Evolutionary conservation across 805 yeast species (phyloP).

Genomic region (Saccharomycopsis selenospora): DNA sequence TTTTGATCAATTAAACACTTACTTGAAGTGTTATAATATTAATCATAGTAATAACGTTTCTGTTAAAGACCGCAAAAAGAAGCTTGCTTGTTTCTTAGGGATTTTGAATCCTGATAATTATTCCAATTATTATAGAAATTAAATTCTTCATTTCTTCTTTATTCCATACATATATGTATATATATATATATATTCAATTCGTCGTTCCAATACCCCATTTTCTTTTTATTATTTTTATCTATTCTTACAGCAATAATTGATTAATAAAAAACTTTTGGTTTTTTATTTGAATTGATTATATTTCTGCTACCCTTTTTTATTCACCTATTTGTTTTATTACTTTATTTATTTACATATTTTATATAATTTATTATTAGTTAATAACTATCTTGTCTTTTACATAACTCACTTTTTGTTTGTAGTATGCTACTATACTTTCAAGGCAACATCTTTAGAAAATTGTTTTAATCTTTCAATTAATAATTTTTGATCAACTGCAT

Average conservation of each 20-base stretch:
- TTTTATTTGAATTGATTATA: no score
- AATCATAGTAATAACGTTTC: background rate
- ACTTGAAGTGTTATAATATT: constrained; percentile 12
- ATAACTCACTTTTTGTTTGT: no score
- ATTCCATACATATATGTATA: no score
- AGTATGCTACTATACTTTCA: no score
- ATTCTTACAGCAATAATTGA: no score
- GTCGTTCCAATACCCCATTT: no score
- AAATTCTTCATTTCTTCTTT: background rate
- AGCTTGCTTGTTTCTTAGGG: constrained; percentile 17
- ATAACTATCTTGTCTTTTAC: no score
- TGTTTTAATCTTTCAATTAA: constrained; percentile 7
- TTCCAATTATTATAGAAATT: constrained; percentile 7
- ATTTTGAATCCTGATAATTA: constrained; percentile 19
- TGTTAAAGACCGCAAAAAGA: constrained; percentile 10
- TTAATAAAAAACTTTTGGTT: no score
- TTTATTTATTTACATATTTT: background rate
- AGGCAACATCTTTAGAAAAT: constrained; percentile 4
- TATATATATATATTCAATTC: no score
- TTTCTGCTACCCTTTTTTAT: background rate
- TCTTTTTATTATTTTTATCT: no score
- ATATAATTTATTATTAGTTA: background rate
- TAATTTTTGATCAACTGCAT: constrained; percentile 6
- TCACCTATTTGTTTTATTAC: background rate
- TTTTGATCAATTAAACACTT: constrained; percentile 11